Base-by-base conservation (phyloP, 2,329 filamentous ascomycete species). In the Nemania bipapillata region DNA sequence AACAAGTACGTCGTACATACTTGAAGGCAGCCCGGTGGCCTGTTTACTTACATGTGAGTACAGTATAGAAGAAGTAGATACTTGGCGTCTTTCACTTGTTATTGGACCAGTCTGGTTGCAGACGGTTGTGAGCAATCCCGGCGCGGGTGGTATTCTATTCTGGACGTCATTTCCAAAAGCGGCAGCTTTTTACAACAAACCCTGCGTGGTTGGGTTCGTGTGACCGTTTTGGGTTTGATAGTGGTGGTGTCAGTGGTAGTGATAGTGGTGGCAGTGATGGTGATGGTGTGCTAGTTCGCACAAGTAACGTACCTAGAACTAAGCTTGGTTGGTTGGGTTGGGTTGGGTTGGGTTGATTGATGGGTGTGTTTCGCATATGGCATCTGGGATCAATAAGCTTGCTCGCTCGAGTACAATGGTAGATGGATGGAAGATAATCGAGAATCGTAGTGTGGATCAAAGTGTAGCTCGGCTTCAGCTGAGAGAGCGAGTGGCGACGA, bases 171-270 rank as follows among this genome's bases (percentile, higher is more conserved):
- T 63, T 60, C 66, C 66, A 1, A 24, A 65, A 57, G 26, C 32
- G 66, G 66, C 66, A 65, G 66, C 61, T 68, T 49, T 64, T 17
- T 22, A 32, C n/a, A n/a, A 28, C 7, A 7, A 63, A 55, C 54
- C 54, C 50, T 64, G 54, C 54, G 42, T 20, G 8, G 42, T 55
- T 26, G 28, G 50, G 6, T 32, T 37, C 52, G 8, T 37, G 59
- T 40, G 65, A 52, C 54, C 30, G 59, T 63, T 49, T 60, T 26
- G 26, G 22, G 40, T 56, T 35, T 57, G 55, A 49, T n/a, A 24
- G 15, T 30, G 47, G 30, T 32, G 30, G 30, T 32, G 30, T 32
- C 4, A 32, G 30, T 32, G 9, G 30, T n/a, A n/a, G n/a, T n/a
- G n/a, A n/a, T n/a, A n/a, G n/a, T 28, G 32, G 37, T 47, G 42